Conservation (phyloP, 176 grass and related monocot species). For the Saccharum spontaneum region DNA sequence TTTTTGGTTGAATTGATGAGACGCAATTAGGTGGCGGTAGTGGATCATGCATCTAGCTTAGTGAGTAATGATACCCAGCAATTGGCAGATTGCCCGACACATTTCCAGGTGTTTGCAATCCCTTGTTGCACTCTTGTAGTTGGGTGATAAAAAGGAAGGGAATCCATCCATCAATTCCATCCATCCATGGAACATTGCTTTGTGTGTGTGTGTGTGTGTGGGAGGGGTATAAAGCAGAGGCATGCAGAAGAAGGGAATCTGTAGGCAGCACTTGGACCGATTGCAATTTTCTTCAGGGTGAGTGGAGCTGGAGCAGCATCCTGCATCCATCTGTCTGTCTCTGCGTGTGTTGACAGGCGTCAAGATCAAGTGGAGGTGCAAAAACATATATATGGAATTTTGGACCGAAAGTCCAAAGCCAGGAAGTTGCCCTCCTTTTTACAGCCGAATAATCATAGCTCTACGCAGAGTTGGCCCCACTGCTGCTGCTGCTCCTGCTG, state of each 20-base stretch:
- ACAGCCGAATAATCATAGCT: constrained; percentile 21
- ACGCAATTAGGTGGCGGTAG: background rate
- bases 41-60: constrained; percentile 21
- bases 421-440: constrained; percentile 23
- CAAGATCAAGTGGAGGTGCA: constrained; percentile 30
- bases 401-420: background rate
- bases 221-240: constrained; percentile 35
- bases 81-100: background rate
- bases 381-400: constrained; percentile 16
- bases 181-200: constrained; percentile 25
- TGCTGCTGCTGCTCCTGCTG: background rate
- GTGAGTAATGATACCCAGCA: background rate
- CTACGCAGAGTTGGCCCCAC: background rate
- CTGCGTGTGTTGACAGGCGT: constrained; percentile 27
- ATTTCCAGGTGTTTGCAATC: constrained; percentile 42
- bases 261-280: constrained; percentile 23
- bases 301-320: constrained; percentile 33
- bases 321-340: constrained; percentile 20
- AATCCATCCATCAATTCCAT: constrained; percentile 29
- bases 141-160: background rate
- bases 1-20: constrained; percentile 5
- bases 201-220: constrained; percentile 16
- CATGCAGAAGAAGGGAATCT: constrained; percentile 20
- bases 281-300: constrained; percentile 6
- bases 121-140: constrained; percentile 19